Evolutionary conservation across 192 early-diverging fungal genomes (phyloP), one percentile per base, ranked within the genome.

Genomic region (Chytriomyces hyalinus): DNA sequence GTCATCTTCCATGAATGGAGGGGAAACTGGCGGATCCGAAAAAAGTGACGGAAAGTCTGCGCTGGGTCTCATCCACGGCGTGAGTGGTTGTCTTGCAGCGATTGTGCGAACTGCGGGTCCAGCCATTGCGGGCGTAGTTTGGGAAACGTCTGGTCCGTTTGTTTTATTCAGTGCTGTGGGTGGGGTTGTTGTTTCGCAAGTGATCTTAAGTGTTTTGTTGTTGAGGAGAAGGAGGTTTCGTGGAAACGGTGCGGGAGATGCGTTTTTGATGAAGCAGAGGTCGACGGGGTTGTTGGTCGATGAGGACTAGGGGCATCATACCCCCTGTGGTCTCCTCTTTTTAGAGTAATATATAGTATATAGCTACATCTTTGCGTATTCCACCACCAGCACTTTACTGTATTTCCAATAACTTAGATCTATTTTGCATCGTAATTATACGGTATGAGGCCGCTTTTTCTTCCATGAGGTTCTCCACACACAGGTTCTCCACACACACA

Each of bases 21-120:
- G 1, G 0, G 53, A 20, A n/a, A 57, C 77, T n/a, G 53, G 53
- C 20, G 36, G 36, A 36, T 36, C 36, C 1, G 36, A 36, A 36
- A 36, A 36, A 36, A 4, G 36, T 36, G 36, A 36, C 36, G 59
- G 60, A n/a, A 59, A 59, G 6, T 43, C 46, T 24, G 50, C 73
- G 11, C 73, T 78, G 65, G 83, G 83, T 4, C 53, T 80, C 10
- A 61, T 84, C 5, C 83, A 84, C 60, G 83, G 83, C 4, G 36
- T 84, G 22, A 80, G 78, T 17, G 83, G 79, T 4, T 80, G 78
- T 63, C 11, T 78, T n/a, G 80, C 69, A 6, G 62, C 72, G 44
- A 75, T 80, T 50, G 59, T 81, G 26, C 76, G 75, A 49, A 84
- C 83, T 7, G 47, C 78, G 15, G 83, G 78, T 24, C 81, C 81